These are phyloP conservation scores for Skeletonema costatum DNA, from an alignment of 108 stramenopile species.

Conservation along the genomic window DNA sequence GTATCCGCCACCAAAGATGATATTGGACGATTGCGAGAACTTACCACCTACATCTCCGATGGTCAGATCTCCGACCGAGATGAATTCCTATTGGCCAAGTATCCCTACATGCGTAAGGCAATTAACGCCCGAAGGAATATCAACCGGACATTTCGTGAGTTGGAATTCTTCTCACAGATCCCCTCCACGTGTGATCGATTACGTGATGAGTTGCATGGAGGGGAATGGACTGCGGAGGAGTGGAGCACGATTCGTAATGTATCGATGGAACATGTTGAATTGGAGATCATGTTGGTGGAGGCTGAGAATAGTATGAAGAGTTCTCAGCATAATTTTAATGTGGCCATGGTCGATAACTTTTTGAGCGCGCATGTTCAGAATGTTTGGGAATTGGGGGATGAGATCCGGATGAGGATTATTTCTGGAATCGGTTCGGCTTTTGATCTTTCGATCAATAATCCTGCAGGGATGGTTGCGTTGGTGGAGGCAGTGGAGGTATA, in stretches of 20 bases:
- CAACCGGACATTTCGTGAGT: slow-evolving; percentile 79
- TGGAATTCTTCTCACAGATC: slow-evolving; percentile 87
- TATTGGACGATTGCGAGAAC: slow-evolving; percentile 77
- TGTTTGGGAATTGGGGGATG: slow-evolving; percentile 93
- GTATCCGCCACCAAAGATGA: slow-evolving; percentile 83
- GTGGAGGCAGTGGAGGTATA: slow-evolving; percentile 91
- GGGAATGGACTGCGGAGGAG: slow-evolving; percentile 86
- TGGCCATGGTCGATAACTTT: slow-evolving; percentile 78
- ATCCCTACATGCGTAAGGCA: slow-evolving; percentile 78
- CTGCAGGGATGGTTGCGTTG: slow-evolving; percentile 88
- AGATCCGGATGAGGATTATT: slow-evolving; percentile 83
- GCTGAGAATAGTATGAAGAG: slow-evolving; percentile 87
- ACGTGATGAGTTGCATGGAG: slow-evolving; percentile 77
- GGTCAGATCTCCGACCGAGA: slow-evolving; percentile 33
- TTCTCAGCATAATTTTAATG: slow-evolving; percentile 44
- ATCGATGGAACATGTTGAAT: slow-evolving; percentile 82
- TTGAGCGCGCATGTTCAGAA: slow-evolving; percentile 86
- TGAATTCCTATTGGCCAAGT: slow-evolving; percentile 71
- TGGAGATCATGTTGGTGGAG: slow-evolving; percentile 88
- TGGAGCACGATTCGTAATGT: slow-evolving; percentile 85
- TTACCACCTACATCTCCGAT: slow-evolving; percentile 84
- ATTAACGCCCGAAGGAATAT: slow-evolving; percentile 87
- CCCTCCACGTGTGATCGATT: slow-evolving; percentile 85
- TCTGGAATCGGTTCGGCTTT: slow-evolving; percentile 82
- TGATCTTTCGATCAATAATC: slow-evolving; percentile 84